Percentiles rank a stretch among this genome's conserved stretches.
These are phyloP conservation scores for Trichoderma pleuroti DNA, from an alignment of 2,329 filamentous ascomycete genomes.

Conservation along the genomic window DNA sequence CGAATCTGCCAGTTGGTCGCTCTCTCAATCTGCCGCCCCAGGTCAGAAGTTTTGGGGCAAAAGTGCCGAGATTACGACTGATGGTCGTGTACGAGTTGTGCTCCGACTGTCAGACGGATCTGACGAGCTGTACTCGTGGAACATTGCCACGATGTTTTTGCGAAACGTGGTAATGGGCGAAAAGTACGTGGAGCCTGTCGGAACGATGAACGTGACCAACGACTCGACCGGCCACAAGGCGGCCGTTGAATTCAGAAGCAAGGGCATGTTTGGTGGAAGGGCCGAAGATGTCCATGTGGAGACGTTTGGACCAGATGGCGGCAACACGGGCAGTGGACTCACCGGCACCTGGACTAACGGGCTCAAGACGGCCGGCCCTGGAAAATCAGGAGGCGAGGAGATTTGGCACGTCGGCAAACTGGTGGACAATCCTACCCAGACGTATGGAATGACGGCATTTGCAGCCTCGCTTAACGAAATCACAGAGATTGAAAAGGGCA, in stretches of 20 bases:
- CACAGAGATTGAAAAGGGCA: slow-evolving; percentile 70
- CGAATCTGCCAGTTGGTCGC: slow-evolving; percentile 79
- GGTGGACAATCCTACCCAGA: slow-evolving; percentile 72
- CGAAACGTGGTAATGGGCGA: slow-evolving; percentile 97
- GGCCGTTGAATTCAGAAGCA: slow-evolving; percentile 84
- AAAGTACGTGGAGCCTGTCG: slow-evolving; percentile 95
- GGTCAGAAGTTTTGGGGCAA: slow-evolving; percentile 99
- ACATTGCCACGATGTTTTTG: slow-evolving; percentile 81
- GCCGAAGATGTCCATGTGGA: slow-evolving; percentile 85
- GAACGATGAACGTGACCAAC: slow-evolving; percentile 80
- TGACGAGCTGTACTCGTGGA: slow-evolving; percentile 87
- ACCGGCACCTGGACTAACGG: slow-evolving; percentile 80
- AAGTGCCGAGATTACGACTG: slow-evolving; percentile 88
- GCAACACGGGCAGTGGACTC: slow-evolving; percentile 63
- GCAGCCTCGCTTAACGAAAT: slow-evolving; percentile 85
- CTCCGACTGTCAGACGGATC: slow-evolving; percentile 62
- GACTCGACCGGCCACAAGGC: slow-evolving; percentile 82
- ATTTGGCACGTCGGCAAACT: slow-evolving; percentile 78
- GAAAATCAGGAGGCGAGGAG: slow-evolving; percentile 57
- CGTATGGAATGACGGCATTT: slow-evolving; percentile 86
- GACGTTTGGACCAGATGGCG: slow-evolving; percentile 63
- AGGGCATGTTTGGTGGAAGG: slow-evolving; percentile 95
- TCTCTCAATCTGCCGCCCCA: slow-evolving; percentile 81
- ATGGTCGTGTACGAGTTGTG: slow-evolving; percentile 76
- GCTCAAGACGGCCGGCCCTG: slow-evolving; percentile 63